A percentile compares a stretch with the other conserved stretches of the same genome.
Evolutionary conservation across 768 basidiomycete species (phyloP).

Genomic region (Tulasnella sp.): DNA sequence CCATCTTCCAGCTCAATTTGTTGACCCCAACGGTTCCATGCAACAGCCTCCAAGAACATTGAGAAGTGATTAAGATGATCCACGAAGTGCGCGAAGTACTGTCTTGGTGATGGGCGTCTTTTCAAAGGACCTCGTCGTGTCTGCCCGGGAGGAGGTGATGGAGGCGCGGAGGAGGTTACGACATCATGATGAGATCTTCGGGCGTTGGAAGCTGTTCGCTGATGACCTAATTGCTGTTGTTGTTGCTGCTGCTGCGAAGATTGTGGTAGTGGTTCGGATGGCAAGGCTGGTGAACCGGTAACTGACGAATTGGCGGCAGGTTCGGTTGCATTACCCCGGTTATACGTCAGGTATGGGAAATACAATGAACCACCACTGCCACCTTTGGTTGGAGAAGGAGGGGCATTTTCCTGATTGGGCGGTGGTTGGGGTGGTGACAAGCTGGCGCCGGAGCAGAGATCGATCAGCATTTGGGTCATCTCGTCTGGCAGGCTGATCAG

Average conservation of each 20-base stretch:
- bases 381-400: slow-evolving; percentile 18
- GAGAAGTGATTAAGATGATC: slow-evolving; percentile 77
- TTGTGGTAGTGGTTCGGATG: background rate
- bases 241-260: background rate
- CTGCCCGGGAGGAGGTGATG: slow-evolving; percentile 13
- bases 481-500: slow-evolving; percentile 71
- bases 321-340: slow-evolving; percentile 26
- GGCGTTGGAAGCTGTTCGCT: background rate
- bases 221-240: background rate
- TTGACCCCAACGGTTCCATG: slow-evolving; percentile 67
- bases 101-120: slow-evolving; percentile 55
- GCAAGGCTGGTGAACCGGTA: background rate
- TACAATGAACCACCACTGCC: slow-evolving; percentile 42
- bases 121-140: background rate
- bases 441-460: slow-evolving; percentile 65
- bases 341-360: slow-evolving; percentile 66
- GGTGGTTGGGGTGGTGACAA: slow-evolving; percentile 23
- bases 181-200: slow-evolving; percentile 14
- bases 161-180: slow-evolving; percentile 22
- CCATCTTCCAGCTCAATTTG: slow-evolving; percentile 31
- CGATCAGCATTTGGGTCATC: slow-evolving; percentile 82
- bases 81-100: slow-evolving; percentile 90
- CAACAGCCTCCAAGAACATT: slow-evolving; percentile 79
- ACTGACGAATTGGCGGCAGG: background rate
- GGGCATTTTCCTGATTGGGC: slow-evolving; percentile 31